Base-by-base conservation (phyloP, 2,329 filamentous ascomycete species). In the Alternaria alternata region DNA sequence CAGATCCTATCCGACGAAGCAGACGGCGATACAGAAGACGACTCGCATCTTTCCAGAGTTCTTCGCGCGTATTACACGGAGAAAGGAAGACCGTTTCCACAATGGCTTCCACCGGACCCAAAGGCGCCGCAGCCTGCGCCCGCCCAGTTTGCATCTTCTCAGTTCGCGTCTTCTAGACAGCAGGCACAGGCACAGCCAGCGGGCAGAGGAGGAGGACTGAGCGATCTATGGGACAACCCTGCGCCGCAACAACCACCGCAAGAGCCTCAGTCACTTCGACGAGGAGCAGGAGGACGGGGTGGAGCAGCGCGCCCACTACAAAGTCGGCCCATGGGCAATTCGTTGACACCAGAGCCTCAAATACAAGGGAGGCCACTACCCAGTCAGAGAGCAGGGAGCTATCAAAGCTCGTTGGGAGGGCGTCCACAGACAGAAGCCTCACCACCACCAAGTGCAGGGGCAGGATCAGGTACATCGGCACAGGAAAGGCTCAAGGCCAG, bases 11-110 rank as follows among this genome's bases (percentile, higher is more conserved):
- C 91, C 36, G 80, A 80, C 75, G 83, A 85, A 74, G 79, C 79
- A 57, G 83, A 85, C 74, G 83, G 83, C 71, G 83, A 85, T 75
- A 84, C 82, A 54, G 82, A 96, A 80, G 94, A 98, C 81, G 93
- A 96, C 81, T 96, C 93, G 3, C 93, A 98, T 82, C 91, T 98
- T 73, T 96, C 92, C 80, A 92, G 95, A 72, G 93, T 96, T 36
- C 88, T 99, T 26, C 91, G 95, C 72, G 90, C 89, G 70, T 97
- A 98, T 85, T 98, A 99, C 84, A 87, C 84, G 52, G 94, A 98
- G 78, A 95, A 96, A 75, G 91, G 90, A 68, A 89, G 89, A 22
- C 85, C 88, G 2, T 91, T 94, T 64, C 95, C 95, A 1, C 81
- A 84, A 69, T 98, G 95, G 94, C 89, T 98, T 7, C 93, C 94